Evolutionary conservation across 371 early-diverging fungal genomes (phyloP).

Genomic region (Lichtheimia ornata): DNA sequence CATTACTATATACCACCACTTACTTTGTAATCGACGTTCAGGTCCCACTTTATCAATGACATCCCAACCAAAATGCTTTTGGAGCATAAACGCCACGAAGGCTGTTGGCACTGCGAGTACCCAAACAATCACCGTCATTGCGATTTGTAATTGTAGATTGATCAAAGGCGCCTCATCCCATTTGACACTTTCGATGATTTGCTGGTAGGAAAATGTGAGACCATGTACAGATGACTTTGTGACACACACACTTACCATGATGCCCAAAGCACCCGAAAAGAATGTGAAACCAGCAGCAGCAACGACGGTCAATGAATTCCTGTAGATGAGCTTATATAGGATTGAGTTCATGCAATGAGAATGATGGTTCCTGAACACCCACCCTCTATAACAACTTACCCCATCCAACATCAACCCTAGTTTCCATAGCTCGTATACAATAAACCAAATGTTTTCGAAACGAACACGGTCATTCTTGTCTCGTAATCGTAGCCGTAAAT

Average conservation of each 20-base stretch:
- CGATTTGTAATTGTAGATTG: constrained; percentile 19
- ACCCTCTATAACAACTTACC: no score
- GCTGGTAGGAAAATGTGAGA: not conserved
- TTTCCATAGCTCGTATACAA: constrained; percentile 19
- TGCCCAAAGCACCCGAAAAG: constrained; percentile 20
- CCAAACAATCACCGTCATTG: constrained; percentile 17
- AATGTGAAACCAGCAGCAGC: constrained; percentile 11
- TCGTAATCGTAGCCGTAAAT: not conserved
- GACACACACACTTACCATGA: constrained; percentile 18
- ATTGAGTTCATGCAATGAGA: not conserved
- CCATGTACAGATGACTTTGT: not conserved
- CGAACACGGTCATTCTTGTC: constrained; percentile 12
- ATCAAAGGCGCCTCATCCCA: constrained; percentile 3
- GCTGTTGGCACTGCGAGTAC: constrained; percentile 8
- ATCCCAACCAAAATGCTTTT: constrained; percentile 18
- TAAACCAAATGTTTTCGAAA: constrained; percentile 22
- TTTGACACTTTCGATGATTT: constrained; percentile 16
- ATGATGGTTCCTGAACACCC: not conserved
- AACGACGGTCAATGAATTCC: constrained; percentile 19
- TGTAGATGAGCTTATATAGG: constrained; percentile 13
- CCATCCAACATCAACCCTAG: constrained; percentile 21
- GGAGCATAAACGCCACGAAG: constrained; percentile 14
- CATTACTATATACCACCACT: not conserved
- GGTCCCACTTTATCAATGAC: constrained; percentile 11
- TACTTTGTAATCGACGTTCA: constrained; percentile 14